Conservation (phyloP, 2,329 filamentous ascomycete genomes). For the Hymenoscyphus salicellus region DNA sequence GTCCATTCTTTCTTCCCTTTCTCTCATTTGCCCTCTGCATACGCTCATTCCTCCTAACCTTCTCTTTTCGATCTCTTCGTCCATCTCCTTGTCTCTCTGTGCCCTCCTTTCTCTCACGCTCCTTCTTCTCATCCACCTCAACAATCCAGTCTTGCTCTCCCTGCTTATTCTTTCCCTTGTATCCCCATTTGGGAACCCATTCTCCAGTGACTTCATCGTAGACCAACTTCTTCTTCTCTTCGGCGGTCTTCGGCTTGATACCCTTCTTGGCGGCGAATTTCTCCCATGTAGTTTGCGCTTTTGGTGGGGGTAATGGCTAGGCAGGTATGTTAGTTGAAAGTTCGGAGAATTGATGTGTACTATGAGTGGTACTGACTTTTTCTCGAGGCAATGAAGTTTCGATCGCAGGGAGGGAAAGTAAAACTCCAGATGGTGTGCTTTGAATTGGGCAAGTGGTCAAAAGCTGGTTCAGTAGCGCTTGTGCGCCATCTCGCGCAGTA, state of each 20-base stretch:
- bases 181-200: conserved; percentile 94
- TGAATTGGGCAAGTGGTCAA: conserved; percentile 81
- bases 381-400: conserved; percentile 77
- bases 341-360: neutral
- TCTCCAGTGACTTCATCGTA: conserved; percentile 82
- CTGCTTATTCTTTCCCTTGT: conserved; percentile 84
- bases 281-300: conserved; percentile 90
- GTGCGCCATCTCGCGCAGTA: conserved; percentile 83
- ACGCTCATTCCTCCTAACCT: conserved; percentile 67
- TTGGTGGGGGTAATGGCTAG: conserved; percentile 70
- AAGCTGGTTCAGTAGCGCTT: conserved; percentile 90
- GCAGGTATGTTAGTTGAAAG: conserved; percentile 13
- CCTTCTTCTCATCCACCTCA: conserved; percentile 79
- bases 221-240: conserved; percentile 71
- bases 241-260: conserved; percentile 83
- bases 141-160: conserved; percentile 84
- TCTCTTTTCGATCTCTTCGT: conserved; percentile 64
- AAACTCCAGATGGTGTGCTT: conserved; percentile 66
- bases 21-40: conserved; percentile 65
- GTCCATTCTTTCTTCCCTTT: conserved; percentile 41
- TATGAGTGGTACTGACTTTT: conserved; percentile 49
- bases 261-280: conserved; percentile 96
- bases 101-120: conserved; percentile 60
- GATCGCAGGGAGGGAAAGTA: conserved; percentile 71
- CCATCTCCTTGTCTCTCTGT: conserved; percentile 60